These are phyloP conservation scores for Spencermartinsiella ligniputridi DNA, from an alignment of 1,139 yeast species.

Conservation along the genomic window DNA sequence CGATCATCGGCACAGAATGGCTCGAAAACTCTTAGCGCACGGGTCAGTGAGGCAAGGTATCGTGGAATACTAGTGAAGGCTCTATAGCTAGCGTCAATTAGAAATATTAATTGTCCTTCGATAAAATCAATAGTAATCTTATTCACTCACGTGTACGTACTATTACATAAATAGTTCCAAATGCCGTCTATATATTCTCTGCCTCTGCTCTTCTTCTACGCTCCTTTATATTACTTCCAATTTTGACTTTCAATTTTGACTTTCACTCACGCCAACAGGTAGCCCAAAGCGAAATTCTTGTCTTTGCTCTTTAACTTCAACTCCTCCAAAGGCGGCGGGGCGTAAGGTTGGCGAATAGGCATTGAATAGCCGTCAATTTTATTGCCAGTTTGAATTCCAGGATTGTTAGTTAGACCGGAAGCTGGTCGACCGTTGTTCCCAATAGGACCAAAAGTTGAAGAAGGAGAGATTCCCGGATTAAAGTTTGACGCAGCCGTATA, in stretches of 20 bases:
- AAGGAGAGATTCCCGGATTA: neutral
- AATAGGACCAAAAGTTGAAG: neutral
- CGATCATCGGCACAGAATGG: no score
- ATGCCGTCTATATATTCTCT: no score
- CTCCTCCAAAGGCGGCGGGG: slow-evolving; percentile 33
- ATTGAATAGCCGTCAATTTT: slow-evolving; percentile 17
- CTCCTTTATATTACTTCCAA: no score
- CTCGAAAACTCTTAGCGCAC: no score
- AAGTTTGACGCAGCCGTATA: slow-evolving; percentile 10
- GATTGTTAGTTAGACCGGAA: slow-evolving; percentile 1
- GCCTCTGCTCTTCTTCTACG: no score
- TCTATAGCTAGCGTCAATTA: no score
- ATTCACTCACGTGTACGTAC: no score
- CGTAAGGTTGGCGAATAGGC: slow-evolving; percentile 31
- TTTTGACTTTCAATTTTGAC: neutral
- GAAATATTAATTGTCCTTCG: no score
- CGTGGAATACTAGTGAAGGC: no score
- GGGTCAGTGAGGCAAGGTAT: no score
- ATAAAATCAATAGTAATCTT: no score
- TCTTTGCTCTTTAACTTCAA: slow-evolving; percentile 16
- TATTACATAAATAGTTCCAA: no score
- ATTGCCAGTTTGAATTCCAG: slow-evolving; percentile 2
- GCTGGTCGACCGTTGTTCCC: slow-evolving; percentile 1
- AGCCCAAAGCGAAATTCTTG: slow-evolving; percentile 19
- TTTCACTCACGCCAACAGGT: neutral